Conservation (phyloP, 2,329 filamentous ascomycete species). For the Monilinia fructigena region DNA sequence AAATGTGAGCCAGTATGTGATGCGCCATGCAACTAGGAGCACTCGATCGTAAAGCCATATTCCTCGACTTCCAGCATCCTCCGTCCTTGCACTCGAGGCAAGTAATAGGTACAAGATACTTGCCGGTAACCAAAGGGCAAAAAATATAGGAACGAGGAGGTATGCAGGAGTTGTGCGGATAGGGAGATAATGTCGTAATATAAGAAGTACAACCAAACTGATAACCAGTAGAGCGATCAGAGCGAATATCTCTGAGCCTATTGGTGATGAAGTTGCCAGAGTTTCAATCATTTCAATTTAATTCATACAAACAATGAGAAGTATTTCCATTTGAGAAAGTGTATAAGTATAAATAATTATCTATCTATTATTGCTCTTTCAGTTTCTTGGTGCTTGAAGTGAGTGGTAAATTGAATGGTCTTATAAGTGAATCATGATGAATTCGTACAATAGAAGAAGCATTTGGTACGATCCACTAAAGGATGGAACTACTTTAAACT, state of each 20-base stretch:
- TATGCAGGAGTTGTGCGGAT: constrained; percentile 88
- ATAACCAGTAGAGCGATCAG: constrained; percentile 70
- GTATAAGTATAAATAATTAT: background rate
- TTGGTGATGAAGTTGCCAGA: constrained; percentile 56
- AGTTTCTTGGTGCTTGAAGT: background rate
- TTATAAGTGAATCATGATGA: background rate
- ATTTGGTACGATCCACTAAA: constrained; percentile 7
- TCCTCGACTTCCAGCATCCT: constrained; percentile 69
- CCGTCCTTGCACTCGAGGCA: constrained; percentile 75
- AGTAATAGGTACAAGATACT: constrained; percentile 95
- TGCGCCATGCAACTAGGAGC: constrained; percentile 85
- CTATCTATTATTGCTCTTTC: background rate
- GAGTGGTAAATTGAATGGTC: too few species aligned
- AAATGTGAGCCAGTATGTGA: constrained; percentile 97
- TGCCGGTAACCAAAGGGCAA: constrained; percentile 89
- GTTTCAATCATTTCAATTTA: constrained; percentile 34
- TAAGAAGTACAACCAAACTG: constrained; percentile 73
- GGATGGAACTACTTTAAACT: background rate
- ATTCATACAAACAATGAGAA: background rate
- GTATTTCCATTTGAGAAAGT: constrained; percentile 14
- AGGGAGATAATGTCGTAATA: constrained; percentile 86
- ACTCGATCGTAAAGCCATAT: constrained; percentile 83
- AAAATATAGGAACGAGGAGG: constrained; percentile 87
- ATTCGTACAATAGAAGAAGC: constrained; percentile 2
- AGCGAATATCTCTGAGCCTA: constrained; percentile 79